Conservation (phyloP, 371 early-diverging fungal species). For the Apophysomyces trapeziformis region DNA sequence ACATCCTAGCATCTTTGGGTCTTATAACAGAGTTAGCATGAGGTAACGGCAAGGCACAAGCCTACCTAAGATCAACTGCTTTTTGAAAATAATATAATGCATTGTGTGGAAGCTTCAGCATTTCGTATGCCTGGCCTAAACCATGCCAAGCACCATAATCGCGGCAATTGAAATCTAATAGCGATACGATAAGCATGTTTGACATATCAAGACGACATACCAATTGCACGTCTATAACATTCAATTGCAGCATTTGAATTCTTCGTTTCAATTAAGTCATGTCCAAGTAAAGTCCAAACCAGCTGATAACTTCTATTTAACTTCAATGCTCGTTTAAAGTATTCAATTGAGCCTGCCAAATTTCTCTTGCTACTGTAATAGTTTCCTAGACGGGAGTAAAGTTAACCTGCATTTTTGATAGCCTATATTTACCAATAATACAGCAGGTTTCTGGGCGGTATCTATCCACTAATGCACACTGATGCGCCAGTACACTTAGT, state of each 20-base stretch:
- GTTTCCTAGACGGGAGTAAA: slow-evolving; percentile 67
- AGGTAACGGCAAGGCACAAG: neutral
- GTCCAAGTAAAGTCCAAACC: slow-evolving; percentile 95
- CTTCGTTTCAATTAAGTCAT: slow-evolving; percentile 93
- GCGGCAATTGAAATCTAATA: slow-evolving; percentile 71
- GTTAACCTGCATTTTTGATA: neutral
- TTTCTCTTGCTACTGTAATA: slow-evolving; percentile 84
- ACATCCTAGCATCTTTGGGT: slow-evolving; percentile 81
- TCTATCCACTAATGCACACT: slow-evolving; percentile 74
- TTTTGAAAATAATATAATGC: slow-evolving; percentile 86
- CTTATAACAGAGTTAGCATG: slow-evolving; percentile 24
- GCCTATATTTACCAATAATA: slow-evolving; percentile 63
- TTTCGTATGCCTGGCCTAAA: slow-evolving; percentile 90
- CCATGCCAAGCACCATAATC: slow-evolving; percentile 96
- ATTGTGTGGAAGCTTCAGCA: slow-evolving; percentile 80
- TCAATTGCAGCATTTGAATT: slow-evolving; percentile 89
- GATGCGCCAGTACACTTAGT: slow-evolving; percentile 82
- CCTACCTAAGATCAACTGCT: slow-evolving; percentile 70
- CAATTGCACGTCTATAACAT: slow-evolving; percentile 84
- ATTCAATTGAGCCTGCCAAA: slow-evolving; percentile 84
- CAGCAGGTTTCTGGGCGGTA: slow-evolving; percentile 90
- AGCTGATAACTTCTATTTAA: slow-evolving; percentile 77
- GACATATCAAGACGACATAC: slow-evolving; percentile 33
- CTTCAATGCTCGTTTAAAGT: slow-evolving; percentile 84
- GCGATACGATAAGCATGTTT: neutral